Evolutionary conservation across 345 rosid genomes (phyloP).

Genomic region (Capsella bursapastoris): DNA sequence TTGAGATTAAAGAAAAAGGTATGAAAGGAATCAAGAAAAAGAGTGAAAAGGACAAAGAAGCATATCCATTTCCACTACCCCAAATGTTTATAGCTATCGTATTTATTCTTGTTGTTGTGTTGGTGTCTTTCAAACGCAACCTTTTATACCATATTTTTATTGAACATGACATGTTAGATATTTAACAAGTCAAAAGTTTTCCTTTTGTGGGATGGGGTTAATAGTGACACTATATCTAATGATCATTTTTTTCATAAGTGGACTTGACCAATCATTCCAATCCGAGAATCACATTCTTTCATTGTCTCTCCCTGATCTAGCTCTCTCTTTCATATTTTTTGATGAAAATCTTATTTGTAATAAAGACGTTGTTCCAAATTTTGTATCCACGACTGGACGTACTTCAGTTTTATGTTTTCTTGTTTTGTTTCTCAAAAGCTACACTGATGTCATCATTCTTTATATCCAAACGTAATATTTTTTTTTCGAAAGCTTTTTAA

Average conservation of each 20-base stretch:
- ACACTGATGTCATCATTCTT: background rate
- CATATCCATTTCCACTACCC: background rate
- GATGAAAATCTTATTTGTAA: too few species aligned
- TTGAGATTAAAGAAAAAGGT: background rate
- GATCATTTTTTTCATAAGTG: background rate
- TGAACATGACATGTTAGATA: background rate
- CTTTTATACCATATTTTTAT: background rate
- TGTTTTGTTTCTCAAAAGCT: too few species aligned
- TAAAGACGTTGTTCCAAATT: background rate
- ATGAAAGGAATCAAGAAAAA: slow-evolving; percentile 1
- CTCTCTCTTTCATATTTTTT: too few species aligned
- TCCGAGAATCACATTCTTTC: background rate
- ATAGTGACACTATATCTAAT: background rate
- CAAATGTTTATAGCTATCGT: background rate
- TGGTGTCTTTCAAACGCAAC: background rate
- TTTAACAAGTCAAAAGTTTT: background rate
- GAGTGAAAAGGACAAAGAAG: background rate
- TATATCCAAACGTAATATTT: too few species aligned
- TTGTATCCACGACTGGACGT: background rate
- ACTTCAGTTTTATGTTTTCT: too few species aligned
- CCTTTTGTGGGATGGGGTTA: background rate
- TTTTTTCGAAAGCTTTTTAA: background rate
- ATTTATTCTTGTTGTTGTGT: background rate
- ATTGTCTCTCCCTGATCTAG: too few species aligned
- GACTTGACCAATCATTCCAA: background rate